phyloP scores from a whole-genome alignment of 805 yeast genomes.

The Cyberlindnera misumaiensis region DNA sequence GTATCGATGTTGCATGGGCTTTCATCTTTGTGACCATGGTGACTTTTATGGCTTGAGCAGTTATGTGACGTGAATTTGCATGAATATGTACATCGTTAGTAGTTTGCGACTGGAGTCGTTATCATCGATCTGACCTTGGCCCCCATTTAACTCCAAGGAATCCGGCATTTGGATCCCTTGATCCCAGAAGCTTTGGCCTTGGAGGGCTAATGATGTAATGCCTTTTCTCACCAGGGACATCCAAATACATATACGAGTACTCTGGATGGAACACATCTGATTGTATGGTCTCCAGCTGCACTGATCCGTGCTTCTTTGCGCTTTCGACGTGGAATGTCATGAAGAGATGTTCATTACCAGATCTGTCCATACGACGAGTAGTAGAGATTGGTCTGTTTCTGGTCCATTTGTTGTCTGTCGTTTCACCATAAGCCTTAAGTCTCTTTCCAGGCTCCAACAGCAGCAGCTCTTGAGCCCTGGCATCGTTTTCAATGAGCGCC shows the following conservation, averaged over 20 bases:
- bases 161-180: slow-evolving; percentile 40
- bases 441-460: slow-evolving; percentile 42
- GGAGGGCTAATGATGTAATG: slow-evolving; percentile 65
- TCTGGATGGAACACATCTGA: slow-evolving; percentile 57
- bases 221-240: slow-evolving; percentile 64
- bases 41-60: slow-evolving; percentile 2
- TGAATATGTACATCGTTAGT: slow-evolving; percentile 2
- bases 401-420: slow-evolving; percentile 68
- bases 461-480: slow-evolving; percentile 49
- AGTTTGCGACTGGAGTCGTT: no score
- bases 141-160: slow-evolving; percentile 88
- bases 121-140: slow-evolving; percentile 45
- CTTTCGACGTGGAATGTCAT: slow-evolving; percentile 88
- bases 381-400: slow-evolving; percentile 82
- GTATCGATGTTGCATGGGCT: slow-evolving; percentile 3
- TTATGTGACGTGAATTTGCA: background rate
- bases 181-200: slow-evolving; percentile 34
- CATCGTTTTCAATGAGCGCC: slow-evolving; percentile 63
- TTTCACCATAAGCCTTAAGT: slow-evolving; percentile 80
- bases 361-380: slow-evolving; percentile 55
- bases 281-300: slow-evolving; percentile 75
- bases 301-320: slow-evolving; percentile 55
- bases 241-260: slow-evolving; percentile 66
- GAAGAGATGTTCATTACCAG: slow-evolving; percentile 72
- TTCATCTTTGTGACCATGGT: slow-evolving; percentile 4